phyloP scores from a whole-genome alignment of 306 rosid species.

The Prunus mira region DNA sequence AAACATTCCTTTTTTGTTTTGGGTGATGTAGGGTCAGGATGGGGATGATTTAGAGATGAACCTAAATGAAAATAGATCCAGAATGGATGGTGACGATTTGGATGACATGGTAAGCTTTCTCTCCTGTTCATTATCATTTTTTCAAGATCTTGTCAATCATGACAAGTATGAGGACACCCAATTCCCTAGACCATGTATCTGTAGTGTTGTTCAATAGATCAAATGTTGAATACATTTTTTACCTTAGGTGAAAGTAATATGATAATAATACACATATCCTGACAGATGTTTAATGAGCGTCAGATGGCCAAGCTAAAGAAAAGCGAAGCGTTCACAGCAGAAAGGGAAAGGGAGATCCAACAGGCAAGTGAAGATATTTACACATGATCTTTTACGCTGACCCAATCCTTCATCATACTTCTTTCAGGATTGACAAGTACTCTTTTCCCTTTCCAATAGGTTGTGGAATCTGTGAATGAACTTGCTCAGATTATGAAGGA shows the following conservation, averaged over 20 bases:
- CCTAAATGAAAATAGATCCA: conserved; percentile 71
- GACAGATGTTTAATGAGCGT: conserved; percentile 74
- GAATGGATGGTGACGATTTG: conserved; percentile 76
- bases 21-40: conserved; percentile 69
- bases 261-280: conserved; percentile 10
- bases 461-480: conserved; percentile 95
- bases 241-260: conserved; percentile 17
- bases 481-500: conserved; percentile 99
- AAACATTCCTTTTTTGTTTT: conserved; percentile 17
- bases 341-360: conserved; percentile 91
- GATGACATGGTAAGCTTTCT: conserved; percentile 70
- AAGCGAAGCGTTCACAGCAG: conserved; percentile 83
- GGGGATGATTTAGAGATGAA: conserved; percentile 93
- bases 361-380: conserved; percentile 58
- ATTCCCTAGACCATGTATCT: background rate
- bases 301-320: conserved; percentile 89
- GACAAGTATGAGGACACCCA: background rate
- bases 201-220: background rate
- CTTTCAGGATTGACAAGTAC: conserved; percentile 15
- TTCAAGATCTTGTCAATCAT: conserved; percentile 1
- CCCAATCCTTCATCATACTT: background rate
- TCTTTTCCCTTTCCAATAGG: conserved; percentile 41
- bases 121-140: background rate
- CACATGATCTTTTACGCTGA: background rate
- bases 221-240: background rate